A percentile compares a stretch with the other conserved stretches of the same genome.
Evolutionary conservation across 495 filamentous ascomycete species (phyloP).

Genomic region (Tuber calosporum): DNA sequence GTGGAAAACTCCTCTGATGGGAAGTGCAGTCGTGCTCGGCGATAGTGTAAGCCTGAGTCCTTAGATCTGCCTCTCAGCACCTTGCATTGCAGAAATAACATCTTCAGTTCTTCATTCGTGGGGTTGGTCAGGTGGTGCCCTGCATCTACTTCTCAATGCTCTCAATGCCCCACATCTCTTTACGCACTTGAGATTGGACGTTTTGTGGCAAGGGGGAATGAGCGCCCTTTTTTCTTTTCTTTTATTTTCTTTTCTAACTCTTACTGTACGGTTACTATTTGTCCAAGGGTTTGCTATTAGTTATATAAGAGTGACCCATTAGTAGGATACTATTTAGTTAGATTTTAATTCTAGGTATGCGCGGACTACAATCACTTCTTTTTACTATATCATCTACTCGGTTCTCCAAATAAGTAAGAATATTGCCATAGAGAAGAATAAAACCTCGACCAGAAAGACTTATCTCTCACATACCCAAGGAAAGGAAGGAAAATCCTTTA

Average conservation of each 20-base stretch:
- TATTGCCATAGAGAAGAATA: background rate
- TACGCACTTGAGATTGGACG: background rate
- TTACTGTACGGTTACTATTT: background rate
- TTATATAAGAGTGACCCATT: slow-evolving; percentile 1
- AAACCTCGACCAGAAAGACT: background rate
- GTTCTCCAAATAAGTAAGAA: background rate
- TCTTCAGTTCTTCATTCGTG: background rate
- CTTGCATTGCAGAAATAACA: background rate
- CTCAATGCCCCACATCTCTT: background rate
- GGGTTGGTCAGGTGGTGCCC: slow-evolving; percentile 1
- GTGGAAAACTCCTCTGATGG: background rate
- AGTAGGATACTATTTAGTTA: background rate
- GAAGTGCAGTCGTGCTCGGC: background rate
- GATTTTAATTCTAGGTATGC: background rate
- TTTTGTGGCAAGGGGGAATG: background rate
- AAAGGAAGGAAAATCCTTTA: slow-evolving; percentile 7
- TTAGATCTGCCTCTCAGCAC: background rate
- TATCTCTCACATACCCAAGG: background rate
- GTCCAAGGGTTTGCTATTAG: background rate
- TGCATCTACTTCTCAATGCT: background rate
- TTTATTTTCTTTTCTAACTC: slow-evolving; percentile 1
- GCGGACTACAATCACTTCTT: background rate
- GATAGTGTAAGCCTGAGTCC: background rate
- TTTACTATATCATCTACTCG: background rate
- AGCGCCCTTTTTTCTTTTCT: background rate